Evolutionary conservation across 208 protist genomes (phyloP).

Genomic region (Acanthamoeba culbertsoni): DNA sequence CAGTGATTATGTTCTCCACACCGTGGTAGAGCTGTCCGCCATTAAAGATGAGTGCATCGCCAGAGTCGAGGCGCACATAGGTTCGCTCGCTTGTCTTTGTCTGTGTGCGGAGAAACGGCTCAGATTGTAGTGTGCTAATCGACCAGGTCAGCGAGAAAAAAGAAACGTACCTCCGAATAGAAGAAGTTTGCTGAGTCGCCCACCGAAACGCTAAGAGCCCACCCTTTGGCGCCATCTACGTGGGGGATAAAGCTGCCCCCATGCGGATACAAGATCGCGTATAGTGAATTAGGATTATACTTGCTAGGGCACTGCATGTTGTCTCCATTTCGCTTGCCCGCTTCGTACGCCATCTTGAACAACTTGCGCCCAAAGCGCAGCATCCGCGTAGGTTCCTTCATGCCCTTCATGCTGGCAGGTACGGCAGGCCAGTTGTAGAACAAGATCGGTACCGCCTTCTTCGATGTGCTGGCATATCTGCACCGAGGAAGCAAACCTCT

Average conservation of each 20-base stretch:
- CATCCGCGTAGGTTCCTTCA: slow-evolving; percentile 15
- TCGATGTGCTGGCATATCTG: slow-evolving; percentile 16
- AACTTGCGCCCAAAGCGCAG: slow-evolving; percentile 20
- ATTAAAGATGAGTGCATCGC: slow-evolving; percentile 27
- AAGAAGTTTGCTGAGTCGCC: slow-evolving; percentile 26
- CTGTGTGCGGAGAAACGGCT: background rate
- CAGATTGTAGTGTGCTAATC: too few relatives aligned
- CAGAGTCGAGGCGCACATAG: slow-evolving; percentile 12
- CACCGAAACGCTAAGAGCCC: slow-evolving; percentile 1
- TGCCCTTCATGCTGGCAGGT: slow-evolving; percentile 28
- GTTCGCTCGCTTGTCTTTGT: slow-evolving; percentile 31
- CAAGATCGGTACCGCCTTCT: slow-evolving; percentile 34
- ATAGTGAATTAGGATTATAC: background rate
- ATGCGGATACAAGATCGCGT: slow-evolving; percentile 16
- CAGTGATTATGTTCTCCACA: background rate
- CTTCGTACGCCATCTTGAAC: slow-evolving; percentile 15
- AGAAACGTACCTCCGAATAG: background rate
- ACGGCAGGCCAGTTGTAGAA: slow-evolving; percentile 47
- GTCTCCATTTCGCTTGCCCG: background rate
- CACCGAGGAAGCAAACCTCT: background rate
- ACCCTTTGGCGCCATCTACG: slow-evolving; percentile 10
- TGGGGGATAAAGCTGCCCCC: slow-evolving; percentile 23
- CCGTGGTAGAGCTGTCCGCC: slow-evolving; percentile 28
- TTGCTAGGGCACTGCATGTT: slow-evolving; percentile 47
- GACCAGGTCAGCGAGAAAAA: too few relatives aligned